Conservation (phyloP, 2,329 filamentous ascomycete species). For the Verticillium nubilum region DNA sequence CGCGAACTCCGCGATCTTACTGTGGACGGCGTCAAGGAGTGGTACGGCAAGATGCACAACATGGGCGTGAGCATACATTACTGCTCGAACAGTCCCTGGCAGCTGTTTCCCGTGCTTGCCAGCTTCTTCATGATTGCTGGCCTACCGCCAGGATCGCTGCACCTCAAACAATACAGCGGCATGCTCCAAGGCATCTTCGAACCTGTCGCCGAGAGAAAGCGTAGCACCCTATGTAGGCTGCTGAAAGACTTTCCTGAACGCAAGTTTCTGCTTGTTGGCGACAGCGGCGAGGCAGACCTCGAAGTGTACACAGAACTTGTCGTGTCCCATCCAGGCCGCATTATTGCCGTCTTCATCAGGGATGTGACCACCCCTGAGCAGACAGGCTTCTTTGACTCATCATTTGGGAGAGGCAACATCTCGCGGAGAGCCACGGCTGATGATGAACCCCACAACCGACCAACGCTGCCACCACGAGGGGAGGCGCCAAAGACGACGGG, state of each 20-base stretch:
- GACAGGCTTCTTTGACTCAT: conserved; percentile 72
- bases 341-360: conserved; percentile 86
- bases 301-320: conserved; percentile 97
- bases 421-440: conserved; percentile 1
- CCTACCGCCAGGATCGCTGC: conserved; percentile 82
- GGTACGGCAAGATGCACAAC: conserved; percentile 73
- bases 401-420: conserved; percentile 23
- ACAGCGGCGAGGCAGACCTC: conserved; percentile 93
- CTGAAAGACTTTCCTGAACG: conserved; percentile 84
- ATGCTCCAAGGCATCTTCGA: conserved; percentile 99
- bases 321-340: conserved; percentile 72
- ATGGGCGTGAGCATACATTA: conserved; percentile 91
- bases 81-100: conserved; percentile 99
- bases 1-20: conserved; percentile 76
- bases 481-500: conserved; percentile 21
- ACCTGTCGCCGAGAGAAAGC: conserved; percentile 92
- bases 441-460: conserved; percentile 18
- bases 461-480: conserved; percentile 24
- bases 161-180: conserved; percentile 92
- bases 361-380: conserved; percentile 81
- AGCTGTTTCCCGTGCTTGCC: conserved; percentile 84
- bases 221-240: conserved; percentile 78
- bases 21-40: conserved; percentile 81
- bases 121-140: conserved; percentile 78
- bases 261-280: conserved; percentile 86